Conservation (phyloP, 2,329 filamentous ascomycete species). For the Neofusicoccum laricinum region DNA sequence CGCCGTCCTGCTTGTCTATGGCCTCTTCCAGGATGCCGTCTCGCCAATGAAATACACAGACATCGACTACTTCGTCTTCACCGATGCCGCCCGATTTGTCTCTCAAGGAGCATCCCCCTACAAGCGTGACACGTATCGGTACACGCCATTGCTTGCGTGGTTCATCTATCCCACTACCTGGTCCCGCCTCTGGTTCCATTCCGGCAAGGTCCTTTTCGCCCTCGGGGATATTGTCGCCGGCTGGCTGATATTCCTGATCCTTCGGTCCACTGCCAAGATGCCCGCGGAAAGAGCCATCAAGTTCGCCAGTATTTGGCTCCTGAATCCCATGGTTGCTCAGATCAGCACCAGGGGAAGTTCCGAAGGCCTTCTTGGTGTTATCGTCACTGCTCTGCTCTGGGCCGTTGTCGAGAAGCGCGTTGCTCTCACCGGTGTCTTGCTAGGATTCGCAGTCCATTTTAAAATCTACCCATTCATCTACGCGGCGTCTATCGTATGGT, state of each 20-base stretch:
- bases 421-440: constrained; percentile 65
- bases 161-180: constrained; percentile 76
- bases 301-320: constrained; percentile 84
- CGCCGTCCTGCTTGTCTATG: constrained; percentile 74
- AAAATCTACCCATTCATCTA: constrained; percentile 99
- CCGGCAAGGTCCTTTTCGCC: constrained; percentile 85
- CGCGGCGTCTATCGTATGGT: constrained; percentile 75
- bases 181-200: constrained; percentile 61
- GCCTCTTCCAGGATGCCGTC: constrained; percentile 86
- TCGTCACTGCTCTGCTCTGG: constrained; percentile 82
- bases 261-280: constrained; percentile 40
- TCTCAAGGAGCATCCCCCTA: constrained; percentile 72
- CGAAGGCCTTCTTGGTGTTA: constrained; percentile 81
- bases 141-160: constrained; percentile 93
- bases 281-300: constrained; percentile 56
- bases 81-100: constrained; percentile 81
- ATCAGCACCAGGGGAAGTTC: constrained; percentile 95
- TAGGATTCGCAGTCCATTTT: constrained; percentile 88
- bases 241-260: constrained; percentile 65
- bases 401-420: constrained; percentile 66
- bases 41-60: constrained; percentile 97
- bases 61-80: constrained; percentile 98
- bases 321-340: constrained; percentile 97
- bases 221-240: constrained; percentile 80
- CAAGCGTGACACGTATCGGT: constrained; percentile 88